Percentiles rank a stretch among this genome's conserved stretches.
These are phyloP conservation scores for Barnettozyma populi DNA, from an alignment of 805 yeast species.

Conservation along the genomic window DNA sequence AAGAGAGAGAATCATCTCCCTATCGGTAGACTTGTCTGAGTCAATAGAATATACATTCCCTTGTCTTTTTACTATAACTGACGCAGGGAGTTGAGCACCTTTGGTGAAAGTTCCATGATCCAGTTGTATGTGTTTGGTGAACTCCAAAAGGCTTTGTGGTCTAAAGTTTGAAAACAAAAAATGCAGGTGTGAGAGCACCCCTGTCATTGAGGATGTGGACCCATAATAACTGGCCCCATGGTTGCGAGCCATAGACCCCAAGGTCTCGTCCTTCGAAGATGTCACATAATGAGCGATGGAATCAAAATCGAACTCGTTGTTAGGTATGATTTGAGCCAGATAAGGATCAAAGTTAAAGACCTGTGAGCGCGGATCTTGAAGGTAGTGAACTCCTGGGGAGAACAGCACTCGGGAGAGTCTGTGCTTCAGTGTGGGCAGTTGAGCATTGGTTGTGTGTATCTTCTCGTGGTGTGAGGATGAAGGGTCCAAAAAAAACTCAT, in stretches of 20 bases:
- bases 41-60: conserved; percentile 56
- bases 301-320: conserved; percentile 62
- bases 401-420: conserved; percentile 67
- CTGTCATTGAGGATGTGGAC: conserved; percentile 87
- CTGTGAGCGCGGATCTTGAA: conserved; percentile 73
- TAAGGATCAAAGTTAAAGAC: conserved; percentile 63
- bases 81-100: conserved; percentile 47
- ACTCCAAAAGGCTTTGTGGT: conserved; percentile 41
- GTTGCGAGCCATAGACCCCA: conserved; percentile 42
- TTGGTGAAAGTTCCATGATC: conserved; percentile 32
- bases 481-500: background rate
- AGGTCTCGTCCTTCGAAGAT: conserved; percentile 56
- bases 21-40: conserved; percentile 60
- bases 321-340: conserved; percentile 53
- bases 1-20: conserved; percentile 61
- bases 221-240: conserved; percentile 45
- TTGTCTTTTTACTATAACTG: conserved; percentile 49
- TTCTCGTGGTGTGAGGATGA: background rate
- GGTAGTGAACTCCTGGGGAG: conserved; percentile 74
- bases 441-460: background rate
- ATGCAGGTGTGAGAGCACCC: conserved; percentile 69
- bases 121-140: conserved; percentile 41
- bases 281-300: conserved; percentile 53
- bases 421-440: conserved; percentile 53
- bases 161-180: conserved; percentile 57